phyloP scores from a whole-genome alignment of 768 basidiomycete genomes.

The Collybia sp. region DNA sequence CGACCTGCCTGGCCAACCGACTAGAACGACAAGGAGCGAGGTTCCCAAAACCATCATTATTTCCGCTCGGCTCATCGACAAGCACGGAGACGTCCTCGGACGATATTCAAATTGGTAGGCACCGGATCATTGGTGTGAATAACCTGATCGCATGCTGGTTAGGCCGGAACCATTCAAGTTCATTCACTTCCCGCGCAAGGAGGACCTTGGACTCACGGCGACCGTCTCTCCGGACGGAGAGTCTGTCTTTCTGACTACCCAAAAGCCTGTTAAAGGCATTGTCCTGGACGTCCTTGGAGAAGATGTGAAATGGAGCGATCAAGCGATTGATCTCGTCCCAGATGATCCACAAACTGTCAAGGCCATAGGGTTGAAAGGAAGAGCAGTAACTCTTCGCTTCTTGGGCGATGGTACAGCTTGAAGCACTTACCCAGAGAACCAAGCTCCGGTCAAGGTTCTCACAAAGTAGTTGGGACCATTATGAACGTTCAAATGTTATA shows the following conservation, averaged over 20 bases:
- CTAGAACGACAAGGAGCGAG: constrained; percentile 60
- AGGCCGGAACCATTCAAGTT: constrained; percentile 98
- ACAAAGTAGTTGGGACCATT: too few species aligned
- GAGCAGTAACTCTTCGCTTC: constrained; percentile 60
- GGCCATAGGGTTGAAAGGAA: constrained; percentile 63
- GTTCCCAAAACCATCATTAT: constrained; percentile 65
- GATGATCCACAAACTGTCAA: constrained; percentile 71
- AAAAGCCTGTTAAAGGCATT: constrained; percentile 82
- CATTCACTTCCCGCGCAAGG: constrained; percentile 68
- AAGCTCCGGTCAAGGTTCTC: background rate
- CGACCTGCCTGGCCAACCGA: constrained; percentile 66
- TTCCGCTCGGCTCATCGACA: constrained; percentile 62
- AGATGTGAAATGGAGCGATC: constrained; percentile 79
- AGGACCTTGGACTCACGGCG: constrained; percentile 56
- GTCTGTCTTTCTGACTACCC: constrained; percentile 48
- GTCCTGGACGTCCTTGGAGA: constrained; percentile 75
- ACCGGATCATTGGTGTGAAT: constrained; percentile 5
- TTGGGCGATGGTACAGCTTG: constrained; percentile 74
- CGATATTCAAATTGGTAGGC: constrained; percentile 75
- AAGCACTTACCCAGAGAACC: background rate
- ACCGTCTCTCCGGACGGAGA: constrained; percentile 48
- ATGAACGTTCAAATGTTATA: too few species aligned
- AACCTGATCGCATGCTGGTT: constrained; percentile 4
- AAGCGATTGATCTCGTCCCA: constrained; percentile 87
- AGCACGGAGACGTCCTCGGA: constrained; percentile 51